Evolutionary conservation across 2,329 filamentous ascomycete genomes (phyloP).

Genomic region (Stagonosporopsis tanaceti): DNA sequence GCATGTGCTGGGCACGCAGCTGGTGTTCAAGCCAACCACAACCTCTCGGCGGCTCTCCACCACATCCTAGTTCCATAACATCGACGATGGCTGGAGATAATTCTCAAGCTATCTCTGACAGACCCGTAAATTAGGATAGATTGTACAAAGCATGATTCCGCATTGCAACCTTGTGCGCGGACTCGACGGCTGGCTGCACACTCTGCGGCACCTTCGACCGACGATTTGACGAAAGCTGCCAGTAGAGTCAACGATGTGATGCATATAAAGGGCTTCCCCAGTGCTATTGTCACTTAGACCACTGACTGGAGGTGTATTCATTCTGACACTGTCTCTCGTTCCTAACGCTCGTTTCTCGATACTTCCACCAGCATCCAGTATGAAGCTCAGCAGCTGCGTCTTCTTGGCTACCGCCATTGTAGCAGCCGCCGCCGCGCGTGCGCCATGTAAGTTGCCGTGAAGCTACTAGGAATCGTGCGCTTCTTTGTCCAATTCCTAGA

Average conservation of each 20-base stretch:
- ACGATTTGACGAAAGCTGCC: not conserved
- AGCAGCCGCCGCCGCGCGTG: conserved; percentile 24
- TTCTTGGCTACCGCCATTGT: conserved; percentile 20
- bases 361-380: conserved; percentile 13
- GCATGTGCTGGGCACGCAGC: not conserved
- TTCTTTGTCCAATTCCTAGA: not conserved
- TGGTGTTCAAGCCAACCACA: not conserved
- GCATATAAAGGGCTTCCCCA: conserved; percentile 28
- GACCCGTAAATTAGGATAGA: not conserved
- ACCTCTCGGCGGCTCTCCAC: not conserved
- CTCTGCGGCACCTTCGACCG: conserved; percentile 1
- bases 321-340: conserved; percentile 24
- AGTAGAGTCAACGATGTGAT: not conserved
- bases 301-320: conserved; percentile 12
- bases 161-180: conserved; percentile 30
- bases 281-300: conserved; percentile 7
- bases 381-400: conserved; percentile 32
- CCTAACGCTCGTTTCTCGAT: conserved; percentile 14
- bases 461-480: not conserved
- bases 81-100: not conserved
- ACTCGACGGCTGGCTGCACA: conserved; percentile 17
- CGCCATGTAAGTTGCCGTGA: conserved; percentile 23
- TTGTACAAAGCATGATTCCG: conserved; percentile 29
- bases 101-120: not conserved
- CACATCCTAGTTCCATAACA: not conserved